Conservation (phyloP, 495 filamentous ascomycete species). For the Bryoglossum gracile region DNA sequence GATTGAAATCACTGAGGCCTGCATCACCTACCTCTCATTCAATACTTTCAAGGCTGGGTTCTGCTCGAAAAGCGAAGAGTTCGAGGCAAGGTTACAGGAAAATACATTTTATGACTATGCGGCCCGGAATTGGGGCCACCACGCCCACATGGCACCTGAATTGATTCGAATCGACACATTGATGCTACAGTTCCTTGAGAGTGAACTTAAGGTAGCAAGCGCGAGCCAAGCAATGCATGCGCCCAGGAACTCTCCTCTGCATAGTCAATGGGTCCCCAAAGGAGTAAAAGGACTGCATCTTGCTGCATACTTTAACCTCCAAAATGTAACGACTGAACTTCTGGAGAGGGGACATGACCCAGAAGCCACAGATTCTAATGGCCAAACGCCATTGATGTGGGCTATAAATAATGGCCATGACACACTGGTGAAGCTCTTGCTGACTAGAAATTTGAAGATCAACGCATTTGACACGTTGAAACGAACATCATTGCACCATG, state of each 20-base stretch:
- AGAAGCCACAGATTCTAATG: conserved; percentile 1
- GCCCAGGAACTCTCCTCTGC: not conserved
- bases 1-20: not conserved
- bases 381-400: conserved; percentile 29
- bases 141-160: not conserved
- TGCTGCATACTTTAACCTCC: conserved; percentile 21
- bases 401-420: not conserved
- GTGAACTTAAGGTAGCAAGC: not conserved
- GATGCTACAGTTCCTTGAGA: not conserved
- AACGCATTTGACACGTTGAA: not conserved
- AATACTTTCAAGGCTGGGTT: not conserved
- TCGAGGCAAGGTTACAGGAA: not conserved
- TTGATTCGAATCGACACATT: not conserved
- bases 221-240: not conserved
- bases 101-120: not conserved
- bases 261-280: conserved; percentile 9
- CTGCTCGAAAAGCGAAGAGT: not conserved
- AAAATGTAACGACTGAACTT: not conserved
- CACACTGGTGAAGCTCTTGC: not conserved
- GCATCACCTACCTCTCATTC: not conserved
- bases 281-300: conserved; percentile 20
- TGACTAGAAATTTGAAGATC: not conserved
- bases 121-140: not conserved
- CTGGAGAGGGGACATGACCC: not conserved
- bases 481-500: not conserved